Base-by-base conservation (phyloP, 352 stramenopile genomes). In the Phytophthora pluvialis region DNA sequence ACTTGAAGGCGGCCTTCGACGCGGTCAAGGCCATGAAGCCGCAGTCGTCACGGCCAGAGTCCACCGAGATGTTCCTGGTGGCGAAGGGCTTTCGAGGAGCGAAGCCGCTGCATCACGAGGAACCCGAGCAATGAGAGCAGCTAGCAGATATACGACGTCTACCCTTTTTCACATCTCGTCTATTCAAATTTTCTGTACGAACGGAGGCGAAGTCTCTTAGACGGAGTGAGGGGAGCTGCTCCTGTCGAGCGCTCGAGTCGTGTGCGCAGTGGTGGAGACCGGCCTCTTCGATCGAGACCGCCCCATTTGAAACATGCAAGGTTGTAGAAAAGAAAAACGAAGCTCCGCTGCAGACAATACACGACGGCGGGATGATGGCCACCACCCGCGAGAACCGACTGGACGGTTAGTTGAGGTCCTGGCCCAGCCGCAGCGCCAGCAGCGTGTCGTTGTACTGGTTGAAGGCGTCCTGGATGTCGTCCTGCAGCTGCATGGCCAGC, bases 401-500 rank as follows among this genome's bases (percentile, higher is more conserved):
- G 51, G 46, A 38, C 64, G 47, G 49, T 85, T 86, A 92, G 67
- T 86, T 89, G 61, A 91, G 82, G 66, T 94, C 88, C 73, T 93
- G 88, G 57, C 86, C 88, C 33, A 96, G 70, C 46, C 87, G 83
- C 29, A 96, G 80, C 29, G 88, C 88, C 68, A 96, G 58, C 43
- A 96, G 52, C 66, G 88, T 94, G 72, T 96, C 88, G 76, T 95
- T 91, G 83, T 96, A 96, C 83, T 96, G 88, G 75, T 90, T 95
- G 73, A 96, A 94, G 43, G 88, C 88, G 42, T 96, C 86, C 63
- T 94, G 84, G 64, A 96, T 96, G 69, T 96, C 86, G 67, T 96
- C 88, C 60, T 96, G 88, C 49, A 96, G 77, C 71, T 96, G 88
- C 88, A 96, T 94, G 32, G 86, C 88, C 50, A 96, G 69, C 36